Conservation (phyloP, 2,329 filamentous ascomycete genomes). For the Pseudonectria foliicola region DNA sequence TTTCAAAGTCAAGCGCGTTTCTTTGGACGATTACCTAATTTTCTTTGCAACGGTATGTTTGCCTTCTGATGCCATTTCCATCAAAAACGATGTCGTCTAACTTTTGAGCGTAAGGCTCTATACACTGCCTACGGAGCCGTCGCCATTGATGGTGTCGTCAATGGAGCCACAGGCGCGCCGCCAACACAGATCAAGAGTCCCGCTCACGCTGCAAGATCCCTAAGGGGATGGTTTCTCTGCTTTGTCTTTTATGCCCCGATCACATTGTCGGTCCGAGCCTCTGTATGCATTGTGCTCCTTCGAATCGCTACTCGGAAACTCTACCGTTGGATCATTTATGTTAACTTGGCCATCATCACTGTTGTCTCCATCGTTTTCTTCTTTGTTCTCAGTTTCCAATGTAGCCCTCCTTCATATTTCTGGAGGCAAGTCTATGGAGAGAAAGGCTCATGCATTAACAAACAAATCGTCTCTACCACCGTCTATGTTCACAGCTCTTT, state of each 20-base stretch:
- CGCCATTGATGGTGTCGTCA: constrained; percentile 26
- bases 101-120: constrained; percentile 18
- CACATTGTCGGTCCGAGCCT: constrained; percentile 25
- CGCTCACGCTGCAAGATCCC: constrained; percentile 19
- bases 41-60: constrained; percentile 35
- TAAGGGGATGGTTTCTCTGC: constrained; percentile 32
- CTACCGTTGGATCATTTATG: constrained; percentile 28
- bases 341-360: constrained; percentile 29
- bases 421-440: constrained; percentile 35
- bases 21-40: constrained; percentile 42
- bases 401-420: constrained; percentile 40
- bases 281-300: constrained; percentile 34
- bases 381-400: constrained; percentile 43
- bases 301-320: constrained; percentile 28
- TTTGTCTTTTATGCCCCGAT: constrained; percentile 34
- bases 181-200: constrained; percentile 5
- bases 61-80: not conserved
- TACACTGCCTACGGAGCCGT: constrained; percentile 28
- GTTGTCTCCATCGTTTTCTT: constrained; percentile 32
- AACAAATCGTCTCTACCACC: constrained; percentile 23
- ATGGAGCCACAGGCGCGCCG: constrained; percentile 22
- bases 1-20: constrained; percentile 34
- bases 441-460: constrained; percentile 33
- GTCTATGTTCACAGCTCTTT: constrained; percentile 41
- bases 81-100: no score